Evolutionary conservation across 352 stramenopile genomes (phyloP).

Genomic region (Phytophthora multivora): DNA sequence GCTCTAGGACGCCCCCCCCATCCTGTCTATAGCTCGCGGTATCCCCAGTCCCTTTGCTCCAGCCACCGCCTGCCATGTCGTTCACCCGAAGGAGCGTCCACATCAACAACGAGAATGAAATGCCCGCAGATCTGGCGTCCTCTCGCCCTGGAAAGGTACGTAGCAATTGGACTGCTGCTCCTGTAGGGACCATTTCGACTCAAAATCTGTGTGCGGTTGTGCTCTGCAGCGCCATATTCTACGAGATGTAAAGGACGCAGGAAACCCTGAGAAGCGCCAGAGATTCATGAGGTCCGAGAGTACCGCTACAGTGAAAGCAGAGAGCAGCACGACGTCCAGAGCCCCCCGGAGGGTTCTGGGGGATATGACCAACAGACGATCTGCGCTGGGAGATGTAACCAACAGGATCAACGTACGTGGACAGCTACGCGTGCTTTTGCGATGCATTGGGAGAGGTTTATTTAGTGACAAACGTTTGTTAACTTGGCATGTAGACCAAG

Average conservation of each 20-base stretch:
- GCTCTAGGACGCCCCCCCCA: not conserved
- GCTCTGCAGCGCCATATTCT: conserved; percentile 43
- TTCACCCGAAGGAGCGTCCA: conserved; percentile 25
- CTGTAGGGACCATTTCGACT: not conserved
- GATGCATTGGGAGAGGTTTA: not conserved
- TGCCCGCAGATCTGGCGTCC: conserved; percentile 39
- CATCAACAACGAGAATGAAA: conserved; percentile 81
- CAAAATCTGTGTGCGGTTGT: conserved; percentile 12
- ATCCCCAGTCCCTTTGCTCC: conserved; percentile 1
- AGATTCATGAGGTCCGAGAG: conserved; percentile 54
- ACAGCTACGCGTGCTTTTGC: not conserved
- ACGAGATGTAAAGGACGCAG: conserved; percentile 47
- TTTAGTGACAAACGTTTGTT: conserved; percentile 10
- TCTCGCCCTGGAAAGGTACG: conserved; percentile 59
- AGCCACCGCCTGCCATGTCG: conserved; percentile 19
- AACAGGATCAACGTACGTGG: conserved; percentile 73
- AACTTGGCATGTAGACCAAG: conserved; percentile 46
- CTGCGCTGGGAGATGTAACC: conserved; percentile 65
- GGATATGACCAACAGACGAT: conserved; percentile 73
- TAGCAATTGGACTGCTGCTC: not conserved
- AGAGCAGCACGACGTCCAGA: conserved; percentile 28
- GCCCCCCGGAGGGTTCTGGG: conserved; percentile 43
- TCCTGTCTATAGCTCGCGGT: conserved; percentile 13
- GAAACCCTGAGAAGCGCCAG: conserved; percentile 64
- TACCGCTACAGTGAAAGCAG: conserved; percentile 5